These are phyloP conservation scores for Phaeomoniella chlamydospora DNA, from an alignment of 2,329 filamentous ascomycete species.

Conservation along the genomic window DNA sequence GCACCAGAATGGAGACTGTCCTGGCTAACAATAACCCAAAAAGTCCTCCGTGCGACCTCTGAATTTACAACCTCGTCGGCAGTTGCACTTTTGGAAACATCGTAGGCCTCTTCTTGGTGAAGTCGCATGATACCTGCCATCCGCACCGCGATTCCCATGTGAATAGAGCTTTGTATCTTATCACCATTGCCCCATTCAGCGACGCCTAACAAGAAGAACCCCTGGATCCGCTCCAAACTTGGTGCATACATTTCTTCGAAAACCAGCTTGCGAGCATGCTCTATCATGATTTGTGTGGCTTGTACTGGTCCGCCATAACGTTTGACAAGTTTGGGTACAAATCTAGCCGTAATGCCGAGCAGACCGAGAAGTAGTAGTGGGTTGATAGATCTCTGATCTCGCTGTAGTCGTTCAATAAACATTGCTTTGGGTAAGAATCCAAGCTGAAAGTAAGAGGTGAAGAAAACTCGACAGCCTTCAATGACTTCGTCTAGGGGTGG, in stretches of 20 bases:
- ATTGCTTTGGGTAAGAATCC: conserved; percentile 19
- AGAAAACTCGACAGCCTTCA: conserved; percentile 4
- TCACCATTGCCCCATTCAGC: conserved; percentile 15
- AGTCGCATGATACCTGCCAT: conserved; percentile 21
- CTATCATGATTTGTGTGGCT: conserved; percentile 3
- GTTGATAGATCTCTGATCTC: conserved; percentile 1
- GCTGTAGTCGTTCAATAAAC: conserved; percentile 3
- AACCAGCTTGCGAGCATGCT: conserved; percentile 1
- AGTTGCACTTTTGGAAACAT: conserved; percentile 10
- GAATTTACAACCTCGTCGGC: conserved; percentile 17
- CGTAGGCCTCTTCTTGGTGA: conserved; percentile 22
- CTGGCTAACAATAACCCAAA: conserved; percentile 23
- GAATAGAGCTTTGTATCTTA: conserved; percentile 24
- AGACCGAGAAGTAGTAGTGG: conserved; percentile 4
- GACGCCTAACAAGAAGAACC: conserved; percentile 4
- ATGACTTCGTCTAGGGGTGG: conserved; percentile 5
- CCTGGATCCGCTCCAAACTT: conserved; percentile 3
- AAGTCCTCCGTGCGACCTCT: conserved; percentile 20
- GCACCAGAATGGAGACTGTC: conserved; percentile 23
- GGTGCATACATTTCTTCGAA: conserved; percentile 3
- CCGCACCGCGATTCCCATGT: conserved; percentile 23
- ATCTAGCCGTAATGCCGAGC: conserved; percentile 4
- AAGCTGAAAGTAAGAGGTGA: conserved; percentile 4
- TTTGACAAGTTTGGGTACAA: conserved; percentile 2
- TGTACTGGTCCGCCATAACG: conserved; percentile 2